phyloP scores from a whole-genome alignment of 164 flowering plant species.

The Tetrastigma voinierianum region DNA sequence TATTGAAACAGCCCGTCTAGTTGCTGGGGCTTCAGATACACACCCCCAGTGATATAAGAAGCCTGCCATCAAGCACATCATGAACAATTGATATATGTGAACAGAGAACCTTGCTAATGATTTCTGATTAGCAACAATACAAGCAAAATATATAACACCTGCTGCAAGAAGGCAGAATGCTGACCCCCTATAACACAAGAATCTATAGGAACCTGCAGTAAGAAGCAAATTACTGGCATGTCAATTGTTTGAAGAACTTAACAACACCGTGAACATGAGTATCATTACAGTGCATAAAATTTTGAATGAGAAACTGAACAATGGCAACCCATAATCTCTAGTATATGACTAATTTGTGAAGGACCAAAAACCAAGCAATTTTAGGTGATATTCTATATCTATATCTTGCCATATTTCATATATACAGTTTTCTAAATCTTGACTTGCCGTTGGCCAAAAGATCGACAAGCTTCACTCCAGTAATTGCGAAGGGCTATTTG shows the following conservation, averaged over 20 bases:
- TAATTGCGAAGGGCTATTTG: not conserved
- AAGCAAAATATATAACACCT: slow-evolving; percentile 40
- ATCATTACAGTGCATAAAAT: not conserved
- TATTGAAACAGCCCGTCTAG: slow-evolving; percentile 85
- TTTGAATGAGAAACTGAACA: not conserved
- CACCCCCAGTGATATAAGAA: slow-evolving; percentile 94
- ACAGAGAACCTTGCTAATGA: not conserved
- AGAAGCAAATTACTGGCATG: not conserved
- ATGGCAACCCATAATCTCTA: not conserved
- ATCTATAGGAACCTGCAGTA: slow-evolving; percentile 86
- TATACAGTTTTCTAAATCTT: not conserved
- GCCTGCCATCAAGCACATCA: slow-evolving; percentile 52
- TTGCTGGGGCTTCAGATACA: slow-evolving; percentile 81
- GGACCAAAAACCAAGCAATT: not conserved
- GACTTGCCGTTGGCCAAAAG: not conserved
- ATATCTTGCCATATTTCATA: not conserved
- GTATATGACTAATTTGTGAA: not conserved
- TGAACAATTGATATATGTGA: slow-evolving; percentile 8
- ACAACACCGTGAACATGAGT: not conserved
- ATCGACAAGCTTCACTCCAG: not conserved
- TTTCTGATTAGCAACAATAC: not conserved
- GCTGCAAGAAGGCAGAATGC: slow-evolving; percentile 95
- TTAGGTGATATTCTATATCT: not conserved
- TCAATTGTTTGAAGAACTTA: not conserved
- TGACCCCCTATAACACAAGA: slow-evolving; percentile 84